Evolutionary conservation across 305 asterid species (phyloP).

Genomic region (Solanum chacoense): DNA sequence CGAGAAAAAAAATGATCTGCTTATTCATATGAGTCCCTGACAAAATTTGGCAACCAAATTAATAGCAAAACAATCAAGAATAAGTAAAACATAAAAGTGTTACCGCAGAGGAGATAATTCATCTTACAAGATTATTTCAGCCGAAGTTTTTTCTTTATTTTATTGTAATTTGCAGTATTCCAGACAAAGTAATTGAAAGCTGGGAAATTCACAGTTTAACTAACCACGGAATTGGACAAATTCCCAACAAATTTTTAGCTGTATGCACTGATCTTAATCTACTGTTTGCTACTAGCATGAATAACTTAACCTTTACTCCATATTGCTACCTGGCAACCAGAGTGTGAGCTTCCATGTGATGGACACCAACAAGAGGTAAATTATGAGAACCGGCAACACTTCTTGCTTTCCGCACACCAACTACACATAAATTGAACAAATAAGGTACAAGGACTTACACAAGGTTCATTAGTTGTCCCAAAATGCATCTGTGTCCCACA

Average conservation of each 20-base stretch:
- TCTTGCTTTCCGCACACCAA: slow-evolving; percentile 97
- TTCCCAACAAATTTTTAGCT: background rate
- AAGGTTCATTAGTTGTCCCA: background rate
- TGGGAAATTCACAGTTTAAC: background rate
- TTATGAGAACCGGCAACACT: slow-evolving; percentile 60
- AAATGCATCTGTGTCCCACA: background rate
- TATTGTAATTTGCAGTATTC: background rate
- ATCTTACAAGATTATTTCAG: background rate
- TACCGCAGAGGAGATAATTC: background rate
- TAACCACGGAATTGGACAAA: background rate
- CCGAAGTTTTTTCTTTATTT: background rate
- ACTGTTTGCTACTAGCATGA: background rate
- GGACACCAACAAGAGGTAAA: slow-evolving; percentile 86
- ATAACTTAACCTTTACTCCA: background rate
- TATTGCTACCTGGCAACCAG: slow-evolving; percentile 67
- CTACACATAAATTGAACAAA: slow-evolving; percentile 31
- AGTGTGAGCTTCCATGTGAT: slow-evolving; percentile 99
- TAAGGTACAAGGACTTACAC: background rate
- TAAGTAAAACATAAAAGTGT: background rate
- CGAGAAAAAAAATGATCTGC: background rate
- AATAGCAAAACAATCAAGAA: background rate
- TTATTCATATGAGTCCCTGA: background rate
- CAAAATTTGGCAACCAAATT: background rate
- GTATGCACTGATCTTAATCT: background rate
- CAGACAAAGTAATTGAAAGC: background rate